These are phyloP conservation scores for Terfezia boudieri DNA, from an alignment of 495 filamentous ascomycete genomes.

Conservation along the genomic window DNA sequence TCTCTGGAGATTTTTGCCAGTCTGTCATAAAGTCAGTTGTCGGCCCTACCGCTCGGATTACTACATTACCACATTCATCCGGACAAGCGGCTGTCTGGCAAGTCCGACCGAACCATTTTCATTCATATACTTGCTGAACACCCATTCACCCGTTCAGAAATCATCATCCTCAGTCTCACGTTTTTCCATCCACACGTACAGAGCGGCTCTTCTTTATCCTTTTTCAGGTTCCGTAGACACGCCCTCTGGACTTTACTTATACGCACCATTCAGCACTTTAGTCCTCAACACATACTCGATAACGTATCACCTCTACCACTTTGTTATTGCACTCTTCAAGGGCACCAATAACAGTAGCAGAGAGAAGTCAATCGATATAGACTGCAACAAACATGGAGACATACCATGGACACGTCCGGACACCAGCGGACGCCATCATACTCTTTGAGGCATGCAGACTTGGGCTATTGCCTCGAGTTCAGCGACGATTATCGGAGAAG, in stretches of 20 bases:
- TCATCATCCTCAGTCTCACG: neutral
- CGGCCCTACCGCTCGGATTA: neutral
- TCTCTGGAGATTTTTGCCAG: too few relatives aligned
- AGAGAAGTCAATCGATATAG: neutral
- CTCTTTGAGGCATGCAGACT: slow-evolving; percentile 90
- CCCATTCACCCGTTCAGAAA: neutral
- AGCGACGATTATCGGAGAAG: slow-evolving; percentile 85
- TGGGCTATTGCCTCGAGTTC: slow-evolving; percentile 74
- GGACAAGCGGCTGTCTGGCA: neutral
- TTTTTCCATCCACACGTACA: neutral
- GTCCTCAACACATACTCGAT: too few relatives aligned
- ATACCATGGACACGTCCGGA: slow-evolving; percentile 78
- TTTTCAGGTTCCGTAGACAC: too few relatives aligned
- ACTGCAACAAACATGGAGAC: slow-evolving; percentile 52
- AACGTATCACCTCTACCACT: too few relatives aligned
- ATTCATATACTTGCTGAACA: neutral
- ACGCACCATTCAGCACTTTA: too few relatives aligned
- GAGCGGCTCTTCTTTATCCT: neutral
- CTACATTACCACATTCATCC: neutral
- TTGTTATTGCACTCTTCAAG: neutral
- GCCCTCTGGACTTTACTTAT: too few relatives aligned
- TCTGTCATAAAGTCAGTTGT: too few relatives aligned
- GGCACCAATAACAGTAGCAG: neutral
- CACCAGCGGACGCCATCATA: slow-evolving; percentile 85
- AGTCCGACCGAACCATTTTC: neutral